These are phyloP conservation scores for Incumbomyces delicatus DNA, from an alignment of 2,329 filamentous ascomycete genomes.

Conservation along the genomic window DNA sequence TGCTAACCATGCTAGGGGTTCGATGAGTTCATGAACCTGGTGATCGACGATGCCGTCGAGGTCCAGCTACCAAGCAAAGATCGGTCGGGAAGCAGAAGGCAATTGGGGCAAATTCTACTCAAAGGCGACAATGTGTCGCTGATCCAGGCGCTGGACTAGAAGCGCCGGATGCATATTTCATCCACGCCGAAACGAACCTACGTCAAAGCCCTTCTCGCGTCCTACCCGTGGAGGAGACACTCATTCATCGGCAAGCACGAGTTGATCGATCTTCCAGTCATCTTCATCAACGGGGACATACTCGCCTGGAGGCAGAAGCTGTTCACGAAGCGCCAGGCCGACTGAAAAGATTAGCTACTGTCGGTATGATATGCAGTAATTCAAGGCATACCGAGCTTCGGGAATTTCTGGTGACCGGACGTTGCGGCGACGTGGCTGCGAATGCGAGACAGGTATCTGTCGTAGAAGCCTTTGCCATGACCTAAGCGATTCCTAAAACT, in stretches of 20 bases:
- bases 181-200: too few species aligned
- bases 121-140: constrained; percentile 84
- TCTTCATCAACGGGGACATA: constrained; percentile 63
- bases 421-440: constrained; percentile 23
- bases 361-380: constrained; percentile 18
- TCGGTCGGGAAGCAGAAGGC: constrained; percentile 66
- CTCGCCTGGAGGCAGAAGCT: constrained; percentile 59
- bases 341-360: constrained; percentile 36
- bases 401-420: not conserved
- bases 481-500: constrained; percentile 64
- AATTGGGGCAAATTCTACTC: constrained; percentile 78
- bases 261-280: constrained; percentile 71
- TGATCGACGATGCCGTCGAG: constrained; percentile 90
- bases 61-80: constrained; percentile 77
- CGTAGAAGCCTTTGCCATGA: constrained; percentile 95
- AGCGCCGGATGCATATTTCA: too few species aligned
- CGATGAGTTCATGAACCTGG: constrained; percentile 99
- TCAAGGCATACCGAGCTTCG: constrained; percentile 12
- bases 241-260: constrained; percentile 32
- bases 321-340: constrained; percentile 77
- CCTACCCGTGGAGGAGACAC: not conserved
- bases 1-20: constrained; percentile 58
- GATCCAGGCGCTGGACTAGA: constrained; percentile 49
- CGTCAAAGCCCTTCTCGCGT: too few species aligned
- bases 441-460: constrained; percentile 60